Percentiles rank a stretch among this genome's conserved stretches.
These are phyloP conservation scores for Raffaelea ambrosiae DNA, from an alignment of 2,329 filamentous ascomycete species.

Conservation along the genomic window DNA sequence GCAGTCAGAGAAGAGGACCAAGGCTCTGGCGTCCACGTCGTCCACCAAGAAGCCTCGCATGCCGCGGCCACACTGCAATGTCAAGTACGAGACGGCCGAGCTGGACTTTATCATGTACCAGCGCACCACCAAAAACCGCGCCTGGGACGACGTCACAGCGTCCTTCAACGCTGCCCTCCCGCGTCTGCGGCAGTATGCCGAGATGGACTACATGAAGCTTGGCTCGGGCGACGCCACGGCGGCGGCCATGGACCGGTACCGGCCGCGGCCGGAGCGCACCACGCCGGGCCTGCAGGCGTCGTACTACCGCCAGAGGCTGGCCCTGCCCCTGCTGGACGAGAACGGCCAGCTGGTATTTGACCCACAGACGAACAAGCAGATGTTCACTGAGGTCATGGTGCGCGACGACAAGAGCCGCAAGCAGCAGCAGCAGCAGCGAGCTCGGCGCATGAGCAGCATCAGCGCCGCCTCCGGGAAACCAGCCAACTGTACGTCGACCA, in stretches of 20 bases:
- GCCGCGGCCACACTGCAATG: slow-evolving; percentile 14
- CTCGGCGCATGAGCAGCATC: background rate
- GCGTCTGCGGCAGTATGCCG: slow-evolving; percentile 14
- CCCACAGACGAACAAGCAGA: slow-evolving; percentile 11
- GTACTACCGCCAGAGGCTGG: slow-evolving; percentile 16
- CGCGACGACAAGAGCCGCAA: slow-evolving; percentile 16
- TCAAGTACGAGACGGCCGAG: slow-evolving; percentile 17
- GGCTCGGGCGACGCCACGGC: background rate
- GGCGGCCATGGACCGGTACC: slow-evolving; percentile 9
- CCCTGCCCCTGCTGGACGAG: slow-evolving; percentile 14
- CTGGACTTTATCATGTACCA: slow-evolving; percentile 18
- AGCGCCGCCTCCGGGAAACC: background rate
- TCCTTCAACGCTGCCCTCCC: slow-evolving; percentile 14
- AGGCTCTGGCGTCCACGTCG: background rate
- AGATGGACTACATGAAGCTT: slow-evolving; percentile 8
- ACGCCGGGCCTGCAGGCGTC: slow-evolving; percentile 15
- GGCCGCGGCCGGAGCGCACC: slow-evolving; percentile 14
- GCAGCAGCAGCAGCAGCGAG: too few relatives aligned
- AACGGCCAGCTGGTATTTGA: slow-evolving; percentile 14
- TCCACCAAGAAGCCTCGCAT: slow-evolving; percentile 1
- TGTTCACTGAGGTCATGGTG: slow-evolving; percentile 16
- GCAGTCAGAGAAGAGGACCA: background rate
- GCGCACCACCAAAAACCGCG: slow-evolving; percentile 15
- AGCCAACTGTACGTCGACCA: background rate
- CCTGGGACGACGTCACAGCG: slow-evolving; percentile 14